phyloP scores from a whole-genome alignment of 768 basidiomycete genomes.

The Termitomyces sp. region DNA sequence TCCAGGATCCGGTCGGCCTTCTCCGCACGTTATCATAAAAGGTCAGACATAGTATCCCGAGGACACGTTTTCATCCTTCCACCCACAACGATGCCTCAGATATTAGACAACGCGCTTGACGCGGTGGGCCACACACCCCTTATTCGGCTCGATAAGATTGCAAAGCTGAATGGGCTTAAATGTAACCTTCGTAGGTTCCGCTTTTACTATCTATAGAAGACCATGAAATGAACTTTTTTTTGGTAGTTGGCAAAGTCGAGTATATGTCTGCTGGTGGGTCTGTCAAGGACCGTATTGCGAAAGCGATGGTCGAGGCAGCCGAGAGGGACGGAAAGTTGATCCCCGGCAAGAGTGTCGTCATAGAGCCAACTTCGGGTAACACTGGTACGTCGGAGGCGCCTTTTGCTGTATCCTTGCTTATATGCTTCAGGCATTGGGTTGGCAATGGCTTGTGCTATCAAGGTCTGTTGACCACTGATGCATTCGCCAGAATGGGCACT shows the following conservation, averaged over 20 bases:
- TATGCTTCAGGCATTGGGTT: slow-evolving; percentile 73
- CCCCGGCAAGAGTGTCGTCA: slow-evolving; percentile 85
- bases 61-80: not conserved
- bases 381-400: slow-evolving; percentile 53
- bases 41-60: not conserved
- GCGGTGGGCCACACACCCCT: slow-evolving; percentile 92
- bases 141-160: slow-evolving; percentile 78
- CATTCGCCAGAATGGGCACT: slow-evolving; percentile 33
- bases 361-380: slow-evolving; percentile 94
- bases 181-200: slow-evolving; percentile 80
- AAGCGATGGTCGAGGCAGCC: slow-evolving; percentile 94
- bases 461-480: slow-evolving; percentile 45
- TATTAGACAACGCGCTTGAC: slow-evolving; percentile 76
- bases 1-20: slow-evolving; percentile 5
- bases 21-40: slow-evolving; percentile 1
- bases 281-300: slow-evolving; percentile 95
- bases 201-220: not conserved
- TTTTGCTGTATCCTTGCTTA: not conserved
- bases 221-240: not conserved
- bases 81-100: slow-evolving; percentile 30
- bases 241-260: slow-evolving; percentile 82
- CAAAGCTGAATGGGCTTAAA: slow-evolving; percentile 65
- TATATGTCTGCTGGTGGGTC: slow-evolving; percentile 89
- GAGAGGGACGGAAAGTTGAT: slow-evolving; percentile 83
- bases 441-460: slow-evolving; percentile 90